These are phyloP conservation scores for Acacia crassicarpa DNA, from an alignment of 306 rosid genomes.

Conservation along the genomic window DNA sequence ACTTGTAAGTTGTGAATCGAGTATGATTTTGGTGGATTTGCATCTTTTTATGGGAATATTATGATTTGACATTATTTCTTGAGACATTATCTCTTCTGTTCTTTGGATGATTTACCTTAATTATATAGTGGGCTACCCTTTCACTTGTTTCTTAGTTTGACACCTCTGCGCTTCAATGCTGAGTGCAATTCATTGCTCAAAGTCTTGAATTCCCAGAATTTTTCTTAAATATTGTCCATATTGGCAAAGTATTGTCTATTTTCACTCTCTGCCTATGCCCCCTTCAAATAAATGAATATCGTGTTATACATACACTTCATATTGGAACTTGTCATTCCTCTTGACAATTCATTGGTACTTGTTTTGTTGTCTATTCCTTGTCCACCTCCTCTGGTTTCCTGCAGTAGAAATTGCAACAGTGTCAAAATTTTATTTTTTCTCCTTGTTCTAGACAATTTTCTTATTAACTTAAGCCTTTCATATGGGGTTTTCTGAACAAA, in stretches of 20 bases:
- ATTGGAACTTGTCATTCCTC: background rate
- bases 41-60: background rate
- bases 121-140: background rate
- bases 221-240: background rate
- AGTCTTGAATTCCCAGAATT: background rate
- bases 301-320: background rate
- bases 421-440: background rate
- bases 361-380: background rate
- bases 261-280: too few species aligned
- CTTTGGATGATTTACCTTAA: background rate
- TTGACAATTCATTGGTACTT: background rate
- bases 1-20: constrained; percentile 54
- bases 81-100: background rate
- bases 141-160: background rate
- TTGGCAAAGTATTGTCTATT: background rate
- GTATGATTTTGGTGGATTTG: background rate
- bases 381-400: background rate
- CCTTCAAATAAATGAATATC: background rate
- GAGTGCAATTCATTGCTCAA: background rate
- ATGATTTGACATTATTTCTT: constrained; percentile 1
- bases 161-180: background rate
- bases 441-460: background rate
- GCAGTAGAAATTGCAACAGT: background rate
- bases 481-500: background rate
- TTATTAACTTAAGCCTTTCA: background rate